Conservation (phyloP, 306 rosid species). For the Gynostemma pentaphyllum region DNA sequence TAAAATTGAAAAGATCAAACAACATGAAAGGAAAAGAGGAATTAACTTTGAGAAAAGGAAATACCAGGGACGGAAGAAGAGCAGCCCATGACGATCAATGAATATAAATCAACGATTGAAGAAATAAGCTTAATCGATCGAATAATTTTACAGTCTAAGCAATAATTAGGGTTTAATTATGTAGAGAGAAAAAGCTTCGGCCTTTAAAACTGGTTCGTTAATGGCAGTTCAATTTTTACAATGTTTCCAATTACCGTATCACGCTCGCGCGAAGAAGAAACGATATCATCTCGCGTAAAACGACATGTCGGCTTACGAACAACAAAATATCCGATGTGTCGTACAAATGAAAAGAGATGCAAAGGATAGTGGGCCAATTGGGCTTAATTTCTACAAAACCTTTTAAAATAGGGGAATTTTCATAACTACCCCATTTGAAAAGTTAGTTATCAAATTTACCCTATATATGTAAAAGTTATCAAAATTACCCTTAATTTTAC, state of each 20-base stretch:
- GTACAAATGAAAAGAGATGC: not conserved
- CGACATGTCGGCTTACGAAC: not conserved
- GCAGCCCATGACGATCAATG: constrained; percentile 51
- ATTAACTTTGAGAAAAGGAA: not conserved
- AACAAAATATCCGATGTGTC: not conserved
- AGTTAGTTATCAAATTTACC: too few relatives aligned
- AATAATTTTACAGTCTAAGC: not conserved
- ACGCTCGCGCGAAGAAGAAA: not conserved
- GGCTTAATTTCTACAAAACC: not conserved
- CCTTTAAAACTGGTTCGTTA: constrained; percentile 7
- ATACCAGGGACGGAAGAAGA: constrained; percentile 68
- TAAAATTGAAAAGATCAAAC: not conserved
- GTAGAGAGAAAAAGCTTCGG: not conserved
- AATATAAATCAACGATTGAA: not conserved
- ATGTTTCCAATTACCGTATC: not conserved
- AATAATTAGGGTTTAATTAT: constrained; percentile 1
- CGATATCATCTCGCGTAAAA: not conserved
- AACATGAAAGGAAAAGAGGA: not conserved
- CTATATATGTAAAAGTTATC: too few relatives aligned
- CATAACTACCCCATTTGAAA: too few relatives aligned
- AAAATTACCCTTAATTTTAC: too few relatives aligned
- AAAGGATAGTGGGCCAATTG: not conserved
- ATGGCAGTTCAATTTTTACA: not conserved
- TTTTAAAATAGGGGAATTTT: too few relatives aligned
- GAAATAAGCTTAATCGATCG: not conserved